Base-by-base conservation (phyloP, 441 rosid species). In the Bruguiera hainesii region DNA sequence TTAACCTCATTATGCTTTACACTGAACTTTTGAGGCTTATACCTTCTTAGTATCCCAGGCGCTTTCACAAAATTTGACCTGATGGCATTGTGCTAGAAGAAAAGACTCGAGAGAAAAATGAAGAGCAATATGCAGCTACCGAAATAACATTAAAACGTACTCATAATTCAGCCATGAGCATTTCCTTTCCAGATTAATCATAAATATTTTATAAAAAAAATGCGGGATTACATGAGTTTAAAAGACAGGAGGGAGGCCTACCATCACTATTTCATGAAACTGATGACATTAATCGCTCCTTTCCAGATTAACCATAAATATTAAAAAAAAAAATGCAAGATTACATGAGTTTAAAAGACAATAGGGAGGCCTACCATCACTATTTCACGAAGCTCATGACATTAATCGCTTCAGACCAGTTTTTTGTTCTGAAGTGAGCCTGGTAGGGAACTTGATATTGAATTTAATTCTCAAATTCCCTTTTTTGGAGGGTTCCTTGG, bases 401-500 rank as follows among this genome's bases (percentile, higher is more conserved):
- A 89, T 60, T 72, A 85, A 68, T 53, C 81, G 77, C 75, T 80
- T 85, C 71, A 87, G 63, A 29, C 84, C 89, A 21, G 74, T 64
- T 74, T 84, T 89, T 73, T 84, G 93, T 68, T 87, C 90, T 1
- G 77, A 0, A 0, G 89, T 81, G 29, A 87, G 76, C 79, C 75
- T 80, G 50, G 80, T 67, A 3, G 92, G 96, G 69, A 89, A 89
- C 83, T 79, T 87, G 63, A 89, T 81, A 65, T 72, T 80, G 73
- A 89, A 89, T 79, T 79, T 87, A 31, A 89, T 83, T 77, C 85
- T 89, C 83, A 89, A 71, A 65, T 87, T 83, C 42, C 96, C 96
- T 67, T 72, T 85, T 70, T 57, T 85, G 18, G 87, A 81, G 26
- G 90, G 89, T 21, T 89, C 96, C 69, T 87, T 87, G 13, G 89